Conservation (phyloP, 2,329 filamentous ascomycete genomes). For the Calonectria pseudoreteaudii region DNA sequence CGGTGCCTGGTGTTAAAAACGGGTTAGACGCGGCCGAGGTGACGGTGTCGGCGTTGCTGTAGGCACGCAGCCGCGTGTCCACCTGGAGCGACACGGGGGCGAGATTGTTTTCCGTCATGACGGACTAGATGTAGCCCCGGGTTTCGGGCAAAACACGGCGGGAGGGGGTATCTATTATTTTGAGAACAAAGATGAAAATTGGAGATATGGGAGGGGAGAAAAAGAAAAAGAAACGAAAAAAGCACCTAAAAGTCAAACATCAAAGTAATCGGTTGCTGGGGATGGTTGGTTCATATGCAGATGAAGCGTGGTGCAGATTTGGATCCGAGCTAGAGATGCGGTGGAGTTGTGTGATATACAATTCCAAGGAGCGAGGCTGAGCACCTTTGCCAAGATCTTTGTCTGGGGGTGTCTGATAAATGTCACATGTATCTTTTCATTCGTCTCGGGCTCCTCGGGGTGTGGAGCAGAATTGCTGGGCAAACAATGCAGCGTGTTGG, state of each 20-base stretch:
- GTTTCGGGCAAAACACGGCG: background rate
- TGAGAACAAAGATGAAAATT: background rate
- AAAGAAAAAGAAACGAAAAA: background rate
- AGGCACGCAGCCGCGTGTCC: conserved; percentile 4
- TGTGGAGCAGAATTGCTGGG: background rate
- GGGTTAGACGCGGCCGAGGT: background rate
- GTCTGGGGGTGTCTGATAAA: background rate
- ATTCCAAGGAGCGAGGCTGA: background rate
- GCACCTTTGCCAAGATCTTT: background rate
- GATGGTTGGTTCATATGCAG: background rate
- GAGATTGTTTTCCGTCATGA: background rate
- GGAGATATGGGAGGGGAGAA: no score
- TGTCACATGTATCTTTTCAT: background rate
- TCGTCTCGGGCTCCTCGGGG: background rate
- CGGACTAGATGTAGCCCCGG: background rate
- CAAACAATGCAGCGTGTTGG: background rate
- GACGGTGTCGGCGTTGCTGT: conserved; percentile 8
- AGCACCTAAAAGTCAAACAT: background rate
- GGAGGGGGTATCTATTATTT: background rate
- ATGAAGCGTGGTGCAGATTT: background rate
- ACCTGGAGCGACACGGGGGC: background rate
- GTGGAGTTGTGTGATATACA: conserved; percentile 3
- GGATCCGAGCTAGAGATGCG: background rate
- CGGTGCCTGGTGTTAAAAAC: conserved; percentile 1
- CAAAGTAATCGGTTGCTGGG: background rate